Evolutionary conservation across 768 basidiomycete species (phyloP), one percentile per base, ranked within the genome.

Genomic region (Psilocybe subaeruginosa): DNA sequence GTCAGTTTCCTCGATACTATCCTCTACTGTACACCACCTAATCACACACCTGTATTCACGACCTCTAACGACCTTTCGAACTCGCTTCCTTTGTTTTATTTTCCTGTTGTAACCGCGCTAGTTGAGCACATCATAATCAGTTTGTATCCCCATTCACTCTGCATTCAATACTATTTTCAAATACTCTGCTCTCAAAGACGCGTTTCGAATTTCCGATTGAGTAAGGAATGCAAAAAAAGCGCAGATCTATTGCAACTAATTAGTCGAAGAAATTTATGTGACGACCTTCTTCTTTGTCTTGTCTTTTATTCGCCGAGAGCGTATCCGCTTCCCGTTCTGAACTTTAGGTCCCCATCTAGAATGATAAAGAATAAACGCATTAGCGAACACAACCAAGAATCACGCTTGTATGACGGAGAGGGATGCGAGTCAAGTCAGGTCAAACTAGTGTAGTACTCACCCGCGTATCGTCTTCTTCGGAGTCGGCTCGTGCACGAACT

Each of bases 381-480:
- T n/a, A 46, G 41, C 4, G n/a, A 47, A 43, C 17, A 9, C 23
- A 23, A 23, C 23, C 23, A 23, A 23, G 23, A 23, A 23, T 23
- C 2, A 1, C 23, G 23, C 23, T 23, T 23, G 23, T 23, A 23
- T 23, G 23, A 23, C 2, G 23, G 43, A 39, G n/a, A 55, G 46
- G 3, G 17, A 37, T 23, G 23, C 23, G 17, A 14, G 46, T 7
- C 19, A 29, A 30, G 54, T 23, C 23, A 56, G 58, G 27, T 46
- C 9, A 58, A 9, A 67, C 49, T 29, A 5, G 23, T 35, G 46
- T 43, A 16, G 55, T 12, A 79, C 88, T 68, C 64, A 93, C 93
- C 92, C 92, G 78, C 93, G 81, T 69, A 89, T 80, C 64, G 83
- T 90, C 78, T 92, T 94, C 74, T 85, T 90, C n/a, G 89, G 84